These are phyloP conservation scores for Ampelomyces quisqualis DNA, from an alignment of 2,329 filamentous ascomycete genomes.

Conservation along the genomic window DNA sequence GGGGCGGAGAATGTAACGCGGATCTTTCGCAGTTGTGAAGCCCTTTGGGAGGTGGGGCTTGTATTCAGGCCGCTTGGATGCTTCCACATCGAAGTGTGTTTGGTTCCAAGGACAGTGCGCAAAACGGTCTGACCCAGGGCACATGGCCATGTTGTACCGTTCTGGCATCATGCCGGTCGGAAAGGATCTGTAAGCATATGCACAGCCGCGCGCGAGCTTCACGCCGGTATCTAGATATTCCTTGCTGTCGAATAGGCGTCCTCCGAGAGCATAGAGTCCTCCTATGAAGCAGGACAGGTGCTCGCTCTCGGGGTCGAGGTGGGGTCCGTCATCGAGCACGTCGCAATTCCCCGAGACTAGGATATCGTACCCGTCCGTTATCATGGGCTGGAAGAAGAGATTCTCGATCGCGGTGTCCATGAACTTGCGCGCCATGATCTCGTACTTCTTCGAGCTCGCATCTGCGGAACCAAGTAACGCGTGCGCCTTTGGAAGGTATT, in stretches of 20 bases:
- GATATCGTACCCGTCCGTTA: conserved; percentile 47
- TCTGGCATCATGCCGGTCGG: conserved; percentile 62
- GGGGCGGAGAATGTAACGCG: conserved; percentile 50
- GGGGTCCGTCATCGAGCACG: conserved; percentile 28
- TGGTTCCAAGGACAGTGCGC: conserved; percentile 55
- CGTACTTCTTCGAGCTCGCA: conserved; percentile 47
- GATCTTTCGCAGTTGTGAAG: conserved; percentile 46
- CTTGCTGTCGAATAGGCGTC: conserved; percentile 55
- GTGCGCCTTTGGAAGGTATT: conserved; percentile 50
- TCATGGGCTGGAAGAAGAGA: conserved; percentile 53
- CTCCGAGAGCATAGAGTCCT: conserved; percentile 60
- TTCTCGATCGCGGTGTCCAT: conserved; percentile 47
- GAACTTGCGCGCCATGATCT: conserved; percentile 56
- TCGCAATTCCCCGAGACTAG: conserved; percentile 50
- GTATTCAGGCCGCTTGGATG: conserved; percentile 25
- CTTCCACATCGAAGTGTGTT: conserved; percentile 46
- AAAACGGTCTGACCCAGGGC: conserved; percentile 33
- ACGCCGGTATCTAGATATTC: conserved; percentile 56
- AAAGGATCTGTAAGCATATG: conserved; percentile 59
- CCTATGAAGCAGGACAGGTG: conserved; percentile 62
- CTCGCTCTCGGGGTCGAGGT: conserved; percentile 52
- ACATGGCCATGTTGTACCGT: conserved; percentile 55
- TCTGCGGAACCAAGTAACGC: conserved; percentile 49
- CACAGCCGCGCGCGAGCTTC: conserved; percentile 60
- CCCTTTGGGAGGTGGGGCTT: conserved; percentile 41